phyloP scores from a whole-genome alignment of 2,329 filamentous ascomycete species.

The Fonsecaea pedrosoi region DNA sequence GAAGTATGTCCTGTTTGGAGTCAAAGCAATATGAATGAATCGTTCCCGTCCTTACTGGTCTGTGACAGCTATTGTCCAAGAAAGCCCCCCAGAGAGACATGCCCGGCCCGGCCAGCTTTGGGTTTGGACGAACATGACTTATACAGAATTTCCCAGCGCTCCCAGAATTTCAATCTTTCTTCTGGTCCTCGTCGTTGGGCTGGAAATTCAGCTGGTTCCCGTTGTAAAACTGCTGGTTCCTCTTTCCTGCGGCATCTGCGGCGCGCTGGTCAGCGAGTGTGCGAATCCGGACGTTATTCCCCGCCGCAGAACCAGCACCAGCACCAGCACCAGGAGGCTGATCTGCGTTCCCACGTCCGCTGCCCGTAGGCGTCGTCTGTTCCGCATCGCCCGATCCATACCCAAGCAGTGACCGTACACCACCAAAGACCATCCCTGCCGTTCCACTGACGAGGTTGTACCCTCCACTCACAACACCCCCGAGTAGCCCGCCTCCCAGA shows the following conservation, averaged over 20 bases:
- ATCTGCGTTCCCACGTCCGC: slow-evolving; percentile 17
- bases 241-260: slow-evolving; percentile 55
- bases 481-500: slow-evolving; percentile 25
- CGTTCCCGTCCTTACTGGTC: not conserved
- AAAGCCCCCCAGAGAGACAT: not conserved
- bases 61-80: not conserved
- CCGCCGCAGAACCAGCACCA: slow-evolving; percentile 9
- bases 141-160: not conserved
- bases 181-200: slow-evolving; percentile 65
- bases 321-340: slow-evolving; percentile 29
- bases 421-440: slow-evolving; percentile 51
- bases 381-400: slow-evolving; percentile 38
- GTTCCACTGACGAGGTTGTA: slow-evolving; percentile 54
- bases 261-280: slow-evolving; percentile 61
- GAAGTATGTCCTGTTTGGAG: too few relatives aligned
- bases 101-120: too few relatives aligned
- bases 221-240: slow-evolving; percentile 77
- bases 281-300: slow-evolving; percentile 51
- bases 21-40: not conserved
- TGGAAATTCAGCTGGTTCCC: slow-evolving; percentile 83
- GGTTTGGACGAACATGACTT: not conserved
- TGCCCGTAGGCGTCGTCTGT: not conserved
- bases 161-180: slow-evolving; percentile 17
- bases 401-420: slow-evolving; percentile 54
- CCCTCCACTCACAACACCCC: slow-evolving; percentile 46